Percentiles rank a stretch among this genome's conserved stretches.
These are phyloP conservation scores for Colletotrichum aenigma DNA, from an alignment of 2,329 filamentous ascomycete species.

Conservation along the genomic window DNA sequence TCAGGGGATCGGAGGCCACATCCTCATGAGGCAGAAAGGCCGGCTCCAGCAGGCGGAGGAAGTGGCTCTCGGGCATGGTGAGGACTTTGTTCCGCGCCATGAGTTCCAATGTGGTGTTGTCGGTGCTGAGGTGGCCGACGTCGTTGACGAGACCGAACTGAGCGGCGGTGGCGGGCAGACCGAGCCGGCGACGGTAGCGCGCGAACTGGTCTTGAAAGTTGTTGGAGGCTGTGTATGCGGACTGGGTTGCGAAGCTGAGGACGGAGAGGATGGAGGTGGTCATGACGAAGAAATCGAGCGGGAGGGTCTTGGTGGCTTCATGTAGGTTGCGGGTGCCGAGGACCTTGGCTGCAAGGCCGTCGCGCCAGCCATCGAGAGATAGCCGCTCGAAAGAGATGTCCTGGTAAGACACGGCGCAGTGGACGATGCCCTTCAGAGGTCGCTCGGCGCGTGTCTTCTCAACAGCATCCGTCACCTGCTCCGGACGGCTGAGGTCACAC, in stretches of 20 bases:
- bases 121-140: background rate
- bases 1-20: background rate
- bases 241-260: background rate
- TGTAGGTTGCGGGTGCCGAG: background rate
- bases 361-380: background rate
- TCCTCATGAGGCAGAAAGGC: background rate
- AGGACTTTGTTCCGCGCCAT: background rate
- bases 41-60: background rate
- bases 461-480: accelerated
- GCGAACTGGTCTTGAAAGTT: background rate
- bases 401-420: background rate
- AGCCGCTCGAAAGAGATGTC: background rate
- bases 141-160: background rate
- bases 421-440: background rate
- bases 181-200: background rate
- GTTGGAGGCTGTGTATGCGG: background rate
- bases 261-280: background rate
- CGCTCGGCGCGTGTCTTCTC: background rate
- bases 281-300: background rate
- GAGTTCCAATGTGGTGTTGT: background rate
- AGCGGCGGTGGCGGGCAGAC: background rate
- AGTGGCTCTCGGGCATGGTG: background rate
- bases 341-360: background rate
- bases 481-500: background rate
- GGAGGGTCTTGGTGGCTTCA: background rate